phyloP scores from a whole-genome alignment of 805 yeast genomes.

The Candida corydali region DNA sequence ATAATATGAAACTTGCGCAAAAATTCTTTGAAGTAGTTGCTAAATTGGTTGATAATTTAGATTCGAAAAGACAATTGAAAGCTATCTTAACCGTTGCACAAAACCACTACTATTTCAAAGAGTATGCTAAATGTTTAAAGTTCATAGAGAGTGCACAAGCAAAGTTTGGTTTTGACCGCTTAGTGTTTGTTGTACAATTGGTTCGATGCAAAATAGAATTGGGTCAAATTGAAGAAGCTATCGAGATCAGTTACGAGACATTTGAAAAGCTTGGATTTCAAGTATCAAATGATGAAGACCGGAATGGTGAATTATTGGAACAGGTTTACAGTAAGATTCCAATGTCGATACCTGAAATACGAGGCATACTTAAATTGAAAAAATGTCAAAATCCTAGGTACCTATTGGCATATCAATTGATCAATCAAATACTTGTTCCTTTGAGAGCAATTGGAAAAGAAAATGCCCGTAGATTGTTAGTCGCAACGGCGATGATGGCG shows the following conservation, averaged over 20 bases:
- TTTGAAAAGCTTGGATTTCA: conserved; percentile 33
- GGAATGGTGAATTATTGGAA: conserved; percentile 17
- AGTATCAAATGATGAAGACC: conserved; percentile 21
- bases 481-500: conserved; percentile 28
- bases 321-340: conserved; percentile 30
- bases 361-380: conserved; percentile 20
- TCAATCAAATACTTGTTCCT: conserved; percentile 35
- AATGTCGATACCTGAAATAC: conserved; percentile 33
- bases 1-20: conserved; percentile 38
- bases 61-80: conserved; percentile 18
- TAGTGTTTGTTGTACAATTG: conserved; percentile 31
- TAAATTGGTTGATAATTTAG: conserved; percentile 17
- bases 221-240: conserved; percentile 26
- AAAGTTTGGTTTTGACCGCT: conserved; percentile 29
- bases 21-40: conserved; percentile 35
- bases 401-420: conserved; percentile 35
- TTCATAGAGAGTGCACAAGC: conserved; percentile 28
- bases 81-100: conserved; percentile 30
- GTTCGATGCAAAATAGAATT: conserved; percentile 33
- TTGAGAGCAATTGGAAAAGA: conserved; percentile 22
- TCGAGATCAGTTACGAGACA: conserved; percentile 30
- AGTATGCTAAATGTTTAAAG: conserved; percentile 31
- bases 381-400: conserved; percentile 22
- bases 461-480: conserved; percentile 25
- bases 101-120: conserved; percentile 21